Percentiles rank a stretch among this genome's conserved stretches.
phyloP scores from a whole-genome alignment of 257 asterid genomes.

The Forsythia viridissima region DNA sequence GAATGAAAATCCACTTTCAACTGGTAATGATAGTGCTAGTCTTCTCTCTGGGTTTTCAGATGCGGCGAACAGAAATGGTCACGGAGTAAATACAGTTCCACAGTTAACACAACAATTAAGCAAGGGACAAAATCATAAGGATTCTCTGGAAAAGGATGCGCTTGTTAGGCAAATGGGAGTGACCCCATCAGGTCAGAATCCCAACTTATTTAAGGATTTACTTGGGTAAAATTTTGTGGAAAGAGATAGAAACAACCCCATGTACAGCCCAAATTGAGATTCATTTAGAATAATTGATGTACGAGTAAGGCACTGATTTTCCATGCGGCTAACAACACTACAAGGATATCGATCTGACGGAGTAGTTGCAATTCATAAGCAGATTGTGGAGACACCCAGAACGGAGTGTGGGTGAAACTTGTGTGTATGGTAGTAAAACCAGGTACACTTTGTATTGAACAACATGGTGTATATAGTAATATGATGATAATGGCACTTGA shows the following conservation, averaged over 20 bases:
- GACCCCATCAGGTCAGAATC: slow-evolving; percentile 49
- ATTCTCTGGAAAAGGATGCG: slow-evolving; percentile 48
- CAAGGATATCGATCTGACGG: neutral
- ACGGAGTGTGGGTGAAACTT: neutral
- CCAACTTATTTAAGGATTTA: slow-evolving; percentile 46
- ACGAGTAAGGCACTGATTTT: neutral
- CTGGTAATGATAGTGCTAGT: slow-evolving; percentile 10
- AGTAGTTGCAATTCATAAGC: neutral
- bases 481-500: neutral
- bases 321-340: neutral
- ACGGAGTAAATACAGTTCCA: slow-evolving; percentile 20
- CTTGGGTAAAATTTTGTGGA: slow-evolving; percentile 33
- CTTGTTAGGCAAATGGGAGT: slow-evolving; percentile 56
- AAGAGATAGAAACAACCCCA: neutral
- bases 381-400: neutral
- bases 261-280: neutral
- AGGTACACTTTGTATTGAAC: neutral
- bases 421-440: neutral
- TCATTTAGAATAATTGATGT: neutral
- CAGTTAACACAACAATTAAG: slow-evolving; percentile 20
- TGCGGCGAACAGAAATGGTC: slow-evolving; percentile 33
- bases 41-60: slow-evolving; percentile 26
- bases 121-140: slow-evolving; percentile 43
- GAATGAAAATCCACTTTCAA: slow-evolving; percentile 14
- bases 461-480: too few species aligned